Conservation (phyloP, 2,329 filamentous ascomycete species). For the Rugonectria rugulosa region DNA sequence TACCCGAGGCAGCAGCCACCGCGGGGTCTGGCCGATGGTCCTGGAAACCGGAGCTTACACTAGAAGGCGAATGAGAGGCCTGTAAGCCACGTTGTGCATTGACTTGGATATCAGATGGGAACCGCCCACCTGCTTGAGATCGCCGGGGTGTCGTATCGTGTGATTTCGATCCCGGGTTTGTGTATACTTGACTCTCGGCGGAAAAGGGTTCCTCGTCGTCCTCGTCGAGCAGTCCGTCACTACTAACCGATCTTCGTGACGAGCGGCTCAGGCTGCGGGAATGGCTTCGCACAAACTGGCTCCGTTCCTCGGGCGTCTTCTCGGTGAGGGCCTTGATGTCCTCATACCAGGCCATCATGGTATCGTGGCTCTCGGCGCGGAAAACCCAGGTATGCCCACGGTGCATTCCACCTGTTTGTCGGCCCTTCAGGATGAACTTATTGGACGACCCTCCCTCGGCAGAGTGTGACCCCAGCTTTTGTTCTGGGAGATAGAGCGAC, state of each 20-base stretch:
- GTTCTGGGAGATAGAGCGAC: constrained; percentile 93
- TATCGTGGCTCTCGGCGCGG: constrained; percentile 79
- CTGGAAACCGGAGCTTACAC: constrained; percentile 73
- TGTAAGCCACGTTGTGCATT: constrained; percentile 81
- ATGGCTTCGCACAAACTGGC: constrained; percentile 84
- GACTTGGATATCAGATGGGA: constrained; percentile 92
- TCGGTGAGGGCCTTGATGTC: constrained; percentile 92
- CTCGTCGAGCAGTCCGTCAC: constrained; percentile 80
- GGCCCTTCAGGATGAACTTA: constrained; percentile 97
- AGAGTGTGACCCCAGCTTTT: constrained; percentile 94
- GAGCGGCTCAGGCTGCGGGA: constrained; percentile 77
- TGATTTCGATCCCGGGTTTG: constrained; percentile 56
- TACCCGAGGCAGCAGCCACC: constrained; percentile 65
- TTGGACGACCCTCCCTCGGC: constrained; percentile 83
- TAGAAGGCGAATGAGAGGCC: constrained; percentile 80
- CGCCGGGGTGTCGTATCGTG: constrained; percentile 66
- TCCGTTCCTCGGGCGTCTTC: constrained; percentile 85
- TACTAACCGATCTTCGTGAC: constrained; percentile 69
- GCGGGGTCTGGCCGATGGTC: constrained; percentile 59
- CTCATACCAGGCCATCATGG: constrained; percentile 96
- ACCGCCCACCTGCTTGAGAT: constrained; percentile 92
- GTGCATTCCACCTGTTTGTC: constrained; percentile 92
- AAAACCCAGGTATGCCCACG: constrained; percentile 79
- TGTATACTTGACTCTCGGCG: constrained; percentile 55
- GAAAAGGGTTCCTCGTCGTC: constrained; percentile 72